Evolutionary conservation across 345 rosid genomes (phyloP).

Genomic region (Theobroma cacao): DNA sequence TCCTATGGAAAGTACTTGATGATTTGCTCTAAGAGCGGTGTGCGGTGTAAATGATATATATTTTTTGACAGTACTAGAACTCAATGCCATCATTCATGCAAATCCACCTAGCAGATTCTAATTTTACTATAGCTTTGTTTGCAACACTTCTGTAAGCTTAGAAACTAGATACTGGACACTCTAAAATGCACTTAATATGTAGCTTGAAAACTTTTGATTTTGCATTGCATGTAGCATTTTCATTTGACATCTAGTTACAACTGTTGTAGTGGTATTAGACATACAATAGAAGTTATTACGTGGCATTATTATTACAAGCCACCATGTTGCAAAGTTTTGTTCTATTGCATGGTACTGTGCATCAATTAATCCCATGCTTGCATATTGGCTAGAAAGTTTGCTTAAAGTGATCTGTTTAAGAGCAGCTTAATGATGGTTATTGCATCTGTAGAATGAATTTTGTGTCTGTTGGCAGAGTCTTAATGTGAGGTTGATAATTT

Average conservation of each 20-base stretch:
- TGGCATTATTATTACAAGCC: neutral
- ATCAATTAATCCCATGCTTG: neutral
- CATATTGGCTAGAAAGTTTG: neutral
- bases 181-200: neutral
- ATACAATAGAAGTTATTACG: neutral
- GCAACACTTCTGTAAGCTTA: neutral
- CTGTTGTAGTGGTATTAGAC: neutral
- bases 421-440: neutral
- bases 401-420: neutral
- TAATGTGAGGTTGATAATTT: neutral
- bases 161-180: neutral
- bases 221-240: neutral
- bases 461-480: neutral
- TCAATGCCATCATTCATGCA: neutral
- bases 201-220: neutral
- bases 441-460: neutral
- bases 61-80: neutral
- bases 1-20: neutral
- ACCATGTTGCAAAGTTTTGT: neutral
- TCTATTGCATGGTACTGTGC: neutral
- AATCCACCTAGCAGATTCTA: neutral
- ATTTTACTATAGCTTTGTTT: neutral
- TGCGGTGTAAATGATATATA: neutral
- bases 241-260: neutral
- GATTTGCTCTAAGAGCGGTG: constrained; percentile 2